These are phyloP conservation scores for Tulasnella calospora DNA, from an alignment of 768 basidiomycete species.

Conservation along the genomic window DNA sequence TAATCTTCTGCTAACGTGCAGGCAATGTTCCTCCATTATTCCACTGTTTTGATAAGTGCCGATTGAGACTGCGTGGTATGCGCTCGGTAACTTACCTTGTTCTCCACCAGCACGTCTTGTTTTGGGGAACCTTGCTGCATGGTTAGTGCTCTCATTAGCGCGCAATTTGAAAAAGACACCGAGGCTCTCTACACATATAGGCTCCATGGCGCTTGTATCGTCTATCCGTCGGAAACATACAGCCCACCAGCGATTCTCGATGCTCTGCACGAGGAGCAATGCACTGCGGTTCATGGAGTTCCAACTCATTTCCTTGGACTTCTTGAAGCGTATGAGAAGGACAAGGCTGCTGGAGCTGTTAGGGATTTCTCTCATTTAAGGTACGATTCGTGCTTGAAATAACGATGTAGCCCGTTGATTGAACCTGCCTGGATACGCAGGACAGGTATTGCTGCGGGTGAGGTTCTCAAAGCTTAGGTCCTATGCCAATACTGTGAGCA, in stretches of 20 bases:
- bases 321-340: constrained; percentile 52
- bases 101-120: constrained; percentile 35
- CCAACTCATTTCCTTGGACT: constrained; percentile 81
- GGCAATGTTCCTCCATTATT: constrained; percentile 82
- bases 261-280: constrained; percentile 60
- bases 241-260: constrained; percentile 65
- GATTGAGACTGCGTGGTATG: background rate
- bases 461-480: background rate
- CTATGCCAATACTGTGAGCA: background rate
- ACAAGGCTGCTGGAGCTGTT: constrained; percentile 38
- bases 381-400: constrained; percentile 37
- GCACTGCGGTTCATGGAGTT: constrained; percentile 77
- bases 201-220: constrained; percentile 65
- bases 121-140: constrained; percentile 29
- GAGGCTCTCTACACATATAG: constrained; percentile 36
- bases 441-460: constrained; percentile 72
- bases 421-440: constrained; percentile 37
- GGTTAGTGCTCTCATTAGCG: background rate
- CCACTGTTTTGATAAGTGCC: constrained; percentile 81
- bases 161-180: background rate
- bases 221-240: constrained; percentile 66
- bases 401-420: background rate
- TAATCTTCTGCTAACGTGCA: constrained; percentile 34
- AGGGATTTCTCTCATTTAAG: constrained; percentile 50
- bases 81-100: constrained; percentile 16